A percentile compares a stretch with the other conserved stretches of the same genome.
Conservation (phyloP, 2,329 filamentous ascomycete species). For the Pseudocercospora cruenta region DNA sequence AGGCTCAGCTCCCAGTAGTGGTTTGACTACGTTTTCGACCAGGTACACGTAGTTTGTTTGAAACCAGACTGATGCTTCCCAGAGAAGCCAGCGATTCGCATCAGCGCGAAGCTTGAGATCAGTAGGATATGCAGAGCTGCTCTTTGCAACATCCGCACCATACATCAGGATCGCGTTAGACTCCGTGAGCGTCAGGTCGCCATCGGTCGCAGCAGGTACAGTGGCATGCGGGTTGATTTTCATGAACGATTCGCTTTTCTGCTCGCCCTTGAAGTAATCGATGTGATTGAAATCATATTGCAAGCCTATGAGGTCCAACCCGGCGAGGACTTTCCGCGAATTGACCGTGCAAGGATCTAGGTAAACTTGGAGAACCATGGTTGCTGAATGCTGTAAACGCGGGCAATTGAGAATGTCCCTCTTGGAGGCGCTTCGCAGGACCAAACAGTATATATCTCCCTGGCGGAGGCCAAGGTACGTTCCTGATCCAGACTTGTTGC, state of each 20-base stretch:
- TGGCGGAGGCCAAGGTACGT: neutral
- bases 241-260: slow-evolving; percentile 41
- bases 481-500: neutral
- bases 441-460: slow-evolving; percentile 15
- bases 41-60: slow-evolving; percentile 46
- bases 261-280: slow-evolving; percentile 46
- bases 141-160: slow-evolving; percentile 41
- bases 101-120: slow-evolving; percentile 45
- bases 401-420: neutral
- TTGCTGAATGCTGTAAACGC: neutral
- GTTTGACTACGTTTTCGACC: slow-evolving; percentile 48
- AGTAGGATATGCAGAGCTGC: slow-evolving; percentile 42
- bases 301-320: slow-evolving; percentile 42
- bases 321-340: slow-evolving; percentile 47
- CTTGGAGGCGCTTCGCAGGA: neutral
- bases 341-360: slow-evolving; percentile 49
- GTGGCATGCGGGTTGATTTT: slow-evolving; percentile 46
- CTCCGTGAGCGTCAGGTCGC: slow-evolving; percentile 46
- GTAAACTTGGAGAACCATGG: slow-evolving; percentile 40
- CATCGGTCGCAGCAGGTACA: slow-evolving; percentile 46
- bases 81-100: slow-evolving; percentile 48
- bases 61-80: slow-evolving; percentile 49
- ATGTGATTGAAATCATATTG: slow-evolving; percentile 44
- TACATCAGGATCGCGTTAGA: slow-evolving; percentile 50
- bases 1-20: slow-evolving; percentile 42